Conservation (phyloP, 768 basidiomycete species). For the Boletus rubropictus region DNA sequence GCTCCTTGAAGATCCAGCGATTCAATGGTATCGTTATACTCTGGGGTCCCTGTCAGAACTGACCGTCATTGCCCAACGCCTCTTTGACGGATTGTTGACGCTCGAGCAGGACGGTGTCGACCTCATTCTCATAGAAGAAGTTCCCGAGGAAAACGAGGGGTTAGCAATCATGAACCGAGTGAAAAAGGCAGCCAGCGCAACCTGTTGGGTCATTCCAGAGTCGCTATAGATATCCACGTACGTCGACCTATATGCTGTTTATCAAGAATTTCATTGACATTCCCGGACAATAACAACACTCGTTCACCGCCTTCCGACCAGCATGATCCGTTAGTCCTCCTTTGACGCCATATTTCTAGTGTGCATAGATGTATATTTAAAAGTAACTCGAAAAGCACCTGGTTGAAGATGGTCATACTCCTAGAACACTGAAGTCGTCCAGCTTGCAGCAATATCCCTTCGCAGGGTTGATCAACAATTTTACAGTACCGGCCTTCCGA, state of each 20-base stretch:
- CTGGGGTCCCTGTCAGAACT: conserved; percentile 52
- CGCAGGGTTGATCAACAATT: neutral
- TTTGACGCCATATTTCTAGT: neutral
- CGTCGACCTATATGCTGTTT: neutral
- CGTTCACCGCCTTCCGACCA: neutral
- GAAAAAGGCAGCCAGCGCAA: conserved; percentile 77
- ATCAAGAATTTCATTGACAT: neutral
- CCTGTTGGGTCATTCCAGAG: conserved; percentile 25
- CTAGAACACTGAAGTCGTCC: neutral
- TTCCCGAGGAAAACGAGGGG: conserved; percentile 75
- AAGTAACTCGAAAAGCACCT: neutral
- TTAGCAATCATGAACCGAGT: conserved; percentile 94
- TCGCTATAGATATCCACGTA: conserved; percentile 16
- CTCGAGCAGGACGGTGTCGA: conserved; percentile 75
- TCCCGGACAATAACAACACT: too few relatives aligned
- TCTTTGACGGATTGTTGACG: conserved; percentile 84
- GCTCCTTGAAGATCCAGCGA: conserved; percentile 28
- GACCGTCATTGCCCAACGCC: conserved; percentile 63
- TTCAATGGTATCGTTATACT: conserved; percentile 53
- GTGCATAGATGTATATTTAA: neutral
- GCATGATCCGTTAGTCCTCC: neutral
- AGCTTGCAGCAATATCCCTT: neutral
- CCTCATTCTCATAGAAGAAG: conserved; percentile 79
- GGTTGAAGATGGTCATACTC: neutral
- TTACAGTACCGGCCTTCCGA: neutral